phyloP scores from a whole-genome alignment of 2,329 filamentous ascomycete genomes.

The Sarocladium strictum region DNA sequence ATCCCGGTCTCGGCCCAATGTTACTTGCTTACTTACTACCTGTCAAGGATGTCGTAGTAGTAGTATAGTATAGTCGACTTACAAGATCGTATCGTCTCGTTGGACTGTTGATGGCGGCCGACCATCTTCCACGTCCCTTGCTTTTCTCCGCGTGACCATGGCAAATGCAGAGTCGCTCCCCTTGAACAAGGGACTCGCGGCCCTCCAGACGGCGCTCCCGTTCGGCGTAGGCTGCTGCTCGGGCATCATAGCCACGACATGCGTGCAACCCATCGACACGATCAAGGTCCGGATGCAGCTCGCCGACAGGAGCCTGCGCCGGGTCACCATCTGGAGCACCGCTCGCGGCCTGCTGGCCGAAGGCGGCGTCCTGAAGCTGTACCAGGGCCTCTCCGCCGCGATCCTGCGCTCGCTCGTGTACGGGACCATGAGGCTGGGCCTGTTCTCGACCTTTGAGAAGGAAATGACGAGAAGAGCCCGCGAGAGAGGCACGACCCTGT shows the following conservation, averaged over 20 bases:
- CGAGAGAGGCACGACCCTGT: slow-evolving; percentile 47
- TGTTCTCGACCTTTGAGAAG: slow-evolving; percentile 67
- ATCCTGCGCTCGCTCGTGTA: slow-evolving; percentile 65
- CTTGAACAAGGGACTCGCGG: too few relatives aligned
- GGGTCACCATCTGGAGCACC: slow-evolving; percentile 50
- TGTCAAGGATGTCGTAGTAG: too few relatives aligned
- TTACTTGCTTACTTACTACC: too few relatives aligned
- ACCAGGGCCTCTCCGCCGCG: slow-evolving; percentile 63
- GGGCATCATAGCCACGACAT: slow-evolving; percentile 60
- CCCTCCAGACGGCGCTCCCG: slow-evolving; percentile 29
- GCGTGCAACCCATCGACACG: slow-evolving; percentile 67
- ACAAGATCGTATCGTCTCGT: too few relatives aligned
- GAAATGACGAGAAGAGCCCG: slow-evolving; percentile 46
- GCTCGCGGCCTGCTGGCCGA: slow-evolving; percentile 55
- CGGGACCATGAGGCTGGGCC: slow-evolving; percentile 63
- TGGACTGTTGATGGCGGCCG: too few relatives aligned
- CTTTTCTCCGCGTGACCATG: too few relatives aligned
- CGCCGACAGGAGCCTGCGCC: slow-evolving; percentile 58
- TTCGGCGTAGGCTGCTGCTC: slow-evolving; percentile 63
- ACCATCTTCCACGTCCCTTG: too few relatives aligned
- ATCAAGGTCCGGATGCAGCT: slow-evolving; percentile 68
- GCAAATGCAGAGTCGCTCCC: too few relatives aligned
- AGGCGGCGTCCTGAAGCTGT: slow-evolving; percentile 60
- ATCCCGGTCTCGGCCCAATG: too few relatives aligned
- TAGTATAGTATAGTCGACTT: too few relatives aligned